Conservation (phyloP, 306 rosid genomes). For the Oemleria cerasiformis region DNA sequence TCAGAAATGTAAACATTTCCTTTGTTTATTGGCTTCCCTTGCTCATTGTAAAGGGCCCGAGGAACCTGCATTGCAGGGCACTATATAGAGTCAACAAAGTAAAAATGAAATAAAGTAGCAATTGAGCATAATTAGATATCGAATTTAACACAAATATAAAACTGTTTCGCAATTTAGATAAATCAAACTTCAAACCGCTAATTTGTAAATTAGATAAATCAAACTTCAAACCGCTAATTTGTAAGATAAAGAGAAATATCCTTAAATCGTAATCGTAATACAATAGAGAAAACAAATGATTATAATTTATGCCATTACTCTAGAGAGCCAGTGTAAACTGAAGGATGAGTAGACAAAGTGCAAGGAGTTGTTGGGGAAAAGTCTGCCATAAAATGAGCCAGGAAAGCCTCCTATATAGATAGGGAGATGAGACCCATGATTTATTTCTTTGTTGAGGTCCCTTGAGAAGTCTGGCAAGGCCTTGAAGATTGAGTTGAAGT, state of each 20-base stretch:
- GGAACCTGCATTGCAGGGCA: constrained; percentile 76
- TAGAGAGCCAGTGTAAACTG: constrained; percentile 92
- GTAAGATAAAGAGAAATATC: too few species aligned
- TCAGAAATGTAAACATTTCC: constrained; percentile 68
- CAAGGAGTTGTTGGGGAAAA: constrained; percentile 68
- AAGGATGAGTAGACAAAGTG: constrained; percentile 82
- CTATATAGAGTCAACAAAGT: neutral
- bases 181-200: too few species aligned
- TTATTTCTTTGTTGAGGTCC: constrained; percentile 37
- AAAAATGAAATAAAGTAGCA: too few species aligned
- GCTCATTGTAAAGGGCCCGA: constrained; percentile 46
- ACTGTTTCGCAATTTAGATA: too few species aligned
- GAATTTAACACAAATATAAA: too few species aligned
- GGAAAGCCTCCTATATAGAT: constrained; percentile 88
- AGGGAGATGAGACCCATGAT: constrained; percentile 41
- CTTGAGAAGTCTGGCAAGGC: constrained; percentile 73
- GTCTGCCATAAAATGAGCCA: constrained; percentile 85
- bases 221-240: too few species aligned
- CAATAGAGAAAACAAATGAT: too few species aligned
- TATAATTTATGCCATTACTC: constrained; percentile 28
- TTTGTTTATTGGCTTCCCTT: constrained; percentile 56
- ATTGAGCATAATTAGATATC: too few species aligned
- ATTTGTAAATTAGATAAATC: too few species aligned
- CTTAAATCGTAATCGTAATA: too few species aligned
- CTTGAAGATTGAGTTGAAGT: constrained; percentile 92